Percentiles rank a stretch among this genome's conserved stretches.
Evolutionary conservation across 495 filamentous ascomycete species (phyloP).

Genomic region (Massariosphaeria phaeospora): DNA sequence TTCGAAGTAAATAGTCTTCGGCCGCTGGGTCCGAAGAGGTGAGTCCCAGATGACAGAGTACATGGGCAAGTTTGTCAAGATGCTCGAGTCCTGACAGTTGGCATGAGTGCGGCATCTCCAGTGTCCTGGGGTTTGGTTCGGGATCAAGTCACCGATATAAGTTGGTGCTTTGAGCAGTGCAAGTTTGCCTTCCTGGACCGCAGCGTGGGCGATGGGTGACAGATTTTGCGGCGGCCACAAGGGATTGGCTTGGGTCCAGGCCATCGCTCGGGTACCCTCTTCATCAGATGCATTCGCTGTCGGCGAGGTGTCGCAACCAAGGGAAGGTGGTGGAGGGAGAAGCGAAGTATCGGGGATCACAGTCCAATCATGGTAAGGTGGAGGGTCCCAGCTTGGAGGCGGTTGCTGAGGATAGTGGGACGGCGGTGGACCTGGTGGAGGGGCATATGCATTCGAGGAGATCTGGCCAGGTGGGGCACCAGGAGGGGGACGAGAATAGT

Average conservation of each 20-base stretch:
- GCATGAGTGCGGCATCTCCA: constrained; percentile 46
- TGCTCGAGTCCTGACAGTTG: constrained; percentile 47
- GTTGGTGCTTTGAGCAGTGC: constrained; percentile 46
- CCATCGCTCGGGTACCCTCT: constrained; percentile 66
- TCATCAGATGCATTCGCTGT: constrained; percentile 67
- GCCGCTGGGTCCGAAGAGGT: constrained; percentile 52
- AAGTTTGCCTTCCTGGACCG: constrained; percentile 45
- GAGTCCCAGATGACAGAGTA: constrained; percentile 67
- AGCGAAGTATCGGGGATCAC: constrained; percentile 72
- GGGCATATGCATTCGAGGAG: constrained; percentile 25
- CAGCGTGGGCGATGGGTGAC: constrained; percentile 44
- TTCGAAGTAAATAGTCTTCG: constrained; percentile 75
- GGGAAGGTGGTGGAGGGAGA: constrained; percentile 74
- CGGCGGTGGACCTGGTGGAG: constrained; percentile 45
- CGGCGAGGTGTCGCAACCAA: constrained; percentile 62
- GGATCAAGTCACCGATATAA: constrained; percentile 45
- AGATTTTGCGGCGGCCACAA: constrained; percentile 52
- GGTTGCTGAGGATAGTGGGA: constrained; percentile 17
- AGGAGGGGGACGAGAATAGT: constrained; percentile 40
- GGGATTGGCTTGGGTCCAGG: constrained; percentile 63
- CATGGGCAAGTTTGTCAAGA: constrained; percentile 67
- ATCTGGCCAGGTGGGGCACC: constrained; percentile 29
- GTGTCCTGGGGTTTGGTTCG: constrained; percentile 35
- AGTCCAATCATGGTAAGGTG: constrained; percentile 73
- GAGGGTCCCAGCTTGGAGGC: constrained; percentile 32